A percentile compares a stretch with the other conserved stretches of the same genome.
These are phyloP conservation scores for Erigeron canadensis DNA, from an alignment of 129 eudicot species.

Conservation along the genomic window DNA sequence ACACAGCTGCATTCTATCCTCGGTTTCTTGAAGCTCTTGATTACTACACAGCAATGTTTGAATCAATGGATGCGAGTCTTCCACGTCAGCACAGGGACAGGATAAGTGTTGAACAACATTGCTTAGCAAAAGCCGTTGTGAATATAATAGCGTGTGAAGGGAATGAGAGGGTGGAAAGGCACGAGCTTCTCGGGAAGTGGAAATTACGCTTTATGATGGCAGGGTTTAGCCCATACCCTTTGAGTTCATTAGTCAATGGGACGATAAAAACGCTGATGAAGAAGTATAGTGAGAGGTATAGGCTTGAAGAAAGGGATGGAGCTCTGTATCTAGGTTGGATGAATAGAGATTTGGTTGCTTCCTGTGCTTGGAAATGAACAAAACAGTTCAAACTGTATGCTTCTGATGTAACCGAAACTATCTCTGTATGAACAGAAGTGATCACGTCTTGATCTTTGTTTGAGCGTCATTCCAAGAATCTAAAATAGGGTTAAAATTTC, in stretches of 20 bases:
- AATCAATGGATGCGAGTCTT: constrained; percentile 65
- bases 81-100: constrained; percentile 56
- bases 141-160: constrained; percentile 85
- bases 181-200: constrained; percentile 84
- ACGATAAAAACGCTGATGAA: constrained; percentile 52
- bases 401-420: constrained; percentile 2
- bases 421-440: constrained; percentile 20
- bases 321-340: constrained; percentile 80
- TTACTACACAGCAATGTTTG: constrained; percentile 78
- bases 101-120: constrained; percentile 66
- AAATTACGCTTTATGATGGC: constrained; percentile 75
- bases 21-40: constrained; percentile 70
- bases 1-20: constrained; percentile 75
- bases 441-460: constrained; percentile 13
- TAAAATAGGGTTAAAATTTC: neutral
- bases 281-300: constrained; percentile 58
- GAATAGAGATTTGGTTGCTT: constrained; percentile 74
- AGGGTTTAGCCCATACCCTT: constrained; percentile 68
- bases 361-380: constrained; percentile 71
- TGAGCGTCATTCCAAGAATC: neutral
- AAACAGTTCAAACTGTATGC: neutral
- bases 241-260: constrained; percentile 64
- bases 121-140: constrained; percentile 70
- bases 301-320: constrained; percentile 75
- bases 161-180: constrained; percentile 71